Percentiles rank a stretch among this genome's conserved stretches.
Conservation (phyloP, 169 alveolate species). For the Plasmodium berghei region DNA sequence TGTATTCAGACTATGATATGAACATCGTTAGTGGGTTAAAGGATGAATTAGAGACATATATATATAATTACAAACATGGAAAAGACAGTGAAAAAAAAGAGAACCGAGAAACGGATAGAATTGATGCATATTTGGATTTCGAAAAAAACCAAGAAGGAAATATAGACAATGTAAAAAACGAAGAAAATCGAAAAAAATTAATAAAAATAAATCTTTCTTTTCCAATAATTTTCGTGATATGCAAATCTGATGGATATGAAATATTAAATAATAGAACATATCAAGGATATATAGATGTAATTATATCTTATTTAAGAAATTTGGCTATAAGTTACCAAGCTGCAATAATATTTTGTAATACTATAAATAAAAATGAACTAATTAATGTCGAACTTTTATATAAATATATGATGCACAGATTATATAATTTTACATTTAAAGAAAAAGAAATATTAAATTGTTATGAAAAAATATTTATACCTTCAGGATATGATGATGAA, state of each 20-base stretch:
- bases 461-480: conserved; percentile 60
- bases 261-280: conserved; percentile 69
- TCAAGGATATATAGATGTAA: conserved; percentile 68
- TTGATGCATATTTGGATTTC: not conserved
- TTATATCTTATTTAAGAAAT: conserved; percentile 41
- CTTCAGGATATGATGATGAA: conserved; percentile 67
- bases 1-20: conserved; percentile 16
- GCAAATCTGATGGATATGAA: conserved; percentile 75
- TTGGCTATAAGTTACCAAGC: conserved; percentile 57
- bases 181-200: conserved; percentile 1
- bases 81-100: not conserved
- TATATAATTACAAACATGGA: conserved; percentile 12
- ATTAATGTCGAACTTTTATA: conserved; percentile 46
- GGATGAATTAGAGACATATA: conserved; percentile 24
- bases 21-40: conserved; percentile 21
- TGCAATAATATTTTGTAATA: conserved; percentile 58
- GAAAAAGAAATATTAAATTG: conserved; percentile 50
- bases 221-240: conserved; percentile 56
- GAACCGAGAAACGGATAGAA: not conserved
- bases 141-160: not conserved
- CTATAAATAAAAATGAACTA: conserved; percentile 39
- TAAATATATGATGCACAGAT: conserved; percentile 54
- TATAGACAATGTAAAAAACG: not conserved
- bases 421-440: conserved; percentile 40
- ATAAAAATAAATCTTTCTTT: conserved; percentile 53